These are phyloP conservation scores for Mycena rosella DNA, from an alignment of 768 basidiomycete genomes.

Conservation along the genomic window DNA sequence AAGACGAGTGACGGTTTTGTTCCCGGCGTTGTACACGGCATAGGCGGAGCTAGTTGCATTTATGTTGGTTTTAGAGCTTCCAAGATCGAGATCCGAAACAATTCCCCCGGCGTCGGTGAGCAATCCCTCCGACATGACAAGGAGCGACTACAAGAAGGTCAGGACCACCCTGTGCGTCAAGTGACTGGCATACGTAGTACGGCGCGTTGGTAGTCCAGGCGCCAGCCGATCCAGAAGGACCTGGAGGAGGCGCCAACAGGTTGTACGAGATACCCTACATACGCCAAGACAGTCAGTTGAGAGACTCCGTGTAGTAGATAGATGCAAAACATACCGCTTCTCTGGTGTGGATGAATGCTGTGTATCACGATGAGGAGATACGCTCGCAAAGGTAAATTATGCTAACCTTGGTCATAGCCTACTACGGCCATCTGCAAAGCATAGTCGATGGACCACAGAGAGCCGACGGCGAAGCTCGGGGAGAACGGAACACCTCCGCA, in stretches of 20 bases:
- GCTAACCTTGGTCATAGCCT: constrained; percentile 52
- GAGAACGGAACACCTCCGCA: constrained; percentile 68
- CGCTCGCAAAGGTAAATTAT: neutral
- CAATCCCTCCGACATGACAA: constrained; percentile 61
- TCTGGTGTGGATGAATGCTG: constrained; percentile 66
- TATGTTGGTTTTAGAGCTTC: constrained; percentile 50
- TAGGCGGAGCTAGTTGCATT: constrained; percentile 64
- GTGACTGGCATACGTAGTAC: constrained; percentile 51
- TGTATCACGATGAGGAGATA: constrained; percentile 20
- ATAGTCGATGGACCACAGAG: constrained; percentile 67
- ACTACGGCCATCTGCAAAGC: constrained; percentile 63
- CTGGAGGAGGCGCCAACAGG: constrained; percentile 57
- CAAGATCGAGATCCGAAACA: constrained; percentile 61
- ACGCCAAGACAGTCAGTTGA: neutral
- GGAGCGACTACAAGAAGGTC: constrained; percentile 44
- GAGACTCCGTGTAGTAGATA: neutral
- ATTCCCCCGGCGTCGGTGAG: constrained; percentile 54
- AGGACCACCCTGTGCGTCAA: neutral
- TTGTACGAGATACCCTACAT: constrained; percentile 62
- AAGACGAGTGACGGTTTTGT: constrained; percentile 55
- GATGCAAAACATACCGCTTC: constrained; percentile 47
- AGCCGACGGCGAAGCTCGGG: constrained; percentile 63
- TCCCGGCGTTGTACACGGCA: constrained; percentile 68
- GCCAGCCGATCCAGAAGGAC: constrained; percentile 48
- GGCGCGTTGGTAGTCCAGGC: constrained; percentile 64